phyloP scores from a whole-genome alignment of 306 rosid genomes.

The Cicer bijugum region DNA sequence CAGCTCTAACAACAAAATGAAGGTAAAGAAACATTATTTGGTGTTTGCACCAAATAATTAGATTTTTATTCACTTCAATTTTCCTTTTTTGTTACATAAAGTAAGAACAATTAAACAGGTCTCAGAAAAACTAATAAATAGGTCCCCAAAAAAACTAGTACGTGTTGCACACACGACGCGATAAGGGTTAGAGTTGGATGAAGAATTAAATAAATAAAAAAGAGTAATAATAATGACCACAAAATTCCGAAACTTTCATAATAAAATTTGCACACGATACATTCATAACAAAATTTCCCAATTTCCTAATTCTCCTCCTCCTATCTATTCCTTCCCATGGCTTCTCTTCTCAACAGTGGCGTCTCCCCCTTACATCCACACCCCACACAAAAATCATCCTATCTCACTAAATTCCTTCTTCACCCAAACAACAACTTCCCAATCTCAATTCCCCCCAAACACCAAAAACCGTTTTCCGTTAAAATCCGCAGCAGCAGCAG shows the following conservation, averaged over 20 bases:
- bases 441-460: conserved; percentile 35
- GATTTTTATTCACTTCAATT: too few relatives aligned
- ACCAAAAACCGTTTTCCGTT: conserved; percentile 30
- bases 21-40: too few relatives aligned
- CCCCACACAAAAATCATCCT: conserved; percentile 48
- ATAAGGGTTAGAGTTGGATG: not conserved
- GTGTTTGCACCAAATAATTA: too few relatives aligned
- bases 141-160: not conserved
- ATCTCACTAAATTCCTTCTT: conserved; percentile 43
- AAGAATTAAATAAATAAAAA: not conserved
- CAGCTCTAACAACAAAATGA: too few relatives aligned
- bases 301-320: not conserved
- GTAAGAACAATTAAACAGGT: too few relatives aligned
- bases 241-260: not conserved
- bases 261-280: too few relatives aligned
- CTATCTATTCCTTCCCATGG: conserved; percentile 47
- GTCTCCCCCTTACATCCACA: conserved; percentile 65
- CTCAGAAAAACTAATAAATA: too few relatives aligned
- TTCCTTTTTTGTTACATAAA: too few relatives aligned
- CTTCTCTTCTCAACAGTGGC: conserved; percentile 69
- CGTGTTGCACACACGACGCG: conserved; percentile 35
- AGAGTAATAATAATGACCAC: not conserved
- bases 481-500: conserved; percentile 71
- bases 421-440: conserved; percentile 42
- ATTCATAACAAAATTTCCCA: not conserved